These are phyloP conservation scores for Pyrenochaeta sp. DNA, from an alignment of 2,329 filamentous ascomycete species.

Conservation along the genomic window DNA sequence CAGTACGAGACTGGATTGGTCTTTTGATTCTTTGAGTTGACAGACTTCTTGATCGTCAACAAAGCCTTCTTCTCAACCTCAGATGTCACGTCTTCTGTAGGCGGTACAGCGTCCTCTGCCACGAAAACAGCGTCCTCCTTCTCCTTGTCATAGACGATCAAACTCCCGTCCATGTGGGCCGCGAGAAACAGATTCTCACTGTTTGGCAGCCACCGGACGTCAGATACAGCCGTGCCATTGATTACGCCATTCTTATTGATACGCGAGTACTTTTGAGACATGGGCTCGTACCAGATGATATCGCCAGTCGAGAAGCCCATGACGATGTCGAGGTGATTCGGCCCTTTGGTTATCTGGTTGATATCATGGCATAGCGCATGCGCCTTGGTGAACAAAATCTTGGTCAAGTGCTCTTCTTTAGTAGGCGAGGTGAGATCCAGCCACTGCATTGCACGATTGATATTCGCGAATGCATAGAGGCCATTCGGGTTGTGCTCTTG, in stretches of 20 bases:
- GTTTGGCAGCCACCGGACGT: conserved; percentile 92
- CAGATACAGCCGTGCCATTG: conserved; percentile 82
- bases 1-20: conserved; percentile 90
- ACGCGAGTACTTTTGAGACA: conserved; percentile 92
- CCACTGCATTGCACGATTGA: conserved; percentile 96
- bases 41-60: conserved; percentile 84
- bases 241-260: conserved; percentile 97
- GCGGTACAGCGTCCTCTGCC: conserved; percentile 64
- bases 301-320: conserved; percentile 97
- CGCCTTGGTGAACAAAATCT: conserved; percentile 95
- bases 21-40: conserved; percentile 93
- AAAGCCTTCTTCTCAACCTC: conserved; percentile 48
- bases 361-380: conserved; percentile 95
- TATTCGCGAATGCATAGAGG: conserved; percentile 90
- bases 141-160: conserved; percentile 97
- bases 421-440: conserved; percentile 80
- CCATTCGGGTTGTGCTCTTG: conserved; percentile 80
- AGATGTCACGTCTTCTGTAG: conserved; percentile 31
- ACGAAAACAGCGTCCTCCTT: conserved; percentile 86
- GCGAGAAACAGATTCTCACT: conserved; percentile 94
- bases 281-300: conserved; percentile 98
- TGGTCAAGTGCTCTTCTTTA: conserved; percentile 90
- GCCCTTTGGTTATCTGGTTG: conserved; percentile 80
- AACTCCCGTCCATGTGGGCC: conserved; percentile 86
- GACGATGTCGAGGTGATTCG: conserved; percentile 84